phyloP scores from a whole-genome alignment of 441 rosid species.

The Pelargonium cotyledonis region DNA sequence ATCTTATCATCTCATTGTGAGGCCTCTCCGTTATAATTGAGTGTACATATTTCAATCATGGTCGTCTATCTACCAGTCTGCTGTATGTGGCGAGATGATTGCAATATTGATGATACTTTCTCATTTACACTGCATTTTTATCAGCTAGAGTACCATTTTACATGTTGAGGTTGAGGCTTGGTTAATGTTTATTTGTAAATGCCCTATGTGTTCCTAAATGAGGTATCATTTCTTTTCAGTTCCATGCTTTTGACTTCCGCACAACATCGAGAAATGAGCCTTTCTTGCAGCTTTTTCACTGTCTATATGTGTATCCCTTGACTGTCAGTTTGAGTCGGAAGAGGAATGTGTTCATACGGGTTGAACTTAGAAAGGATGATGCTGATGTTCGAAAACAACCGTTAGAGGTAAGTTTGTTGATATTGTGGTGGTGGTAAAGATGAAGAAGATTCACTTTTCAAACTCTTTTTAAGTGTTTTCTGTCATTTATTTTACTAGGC shows the following conservation, averaged over 20 bases:
- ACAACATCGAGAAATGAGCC: constrained; percentile 94
- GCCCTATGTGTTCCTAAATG: constrained; percentile 12
- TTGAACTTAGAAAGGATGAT: constrained; percentile 95
- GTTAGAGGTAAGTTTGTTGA: constrained; percentile 59
- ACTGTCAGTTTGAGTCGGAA: constrained; percentile 89
- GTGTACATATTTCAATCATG: neutral
- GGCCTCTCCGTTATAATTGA: neutral
- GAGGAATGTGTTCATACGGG: constrained; percentile 81
- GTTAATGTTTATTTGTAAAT: neutral
- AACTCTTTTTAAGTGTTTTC: constrained; percentile 6
- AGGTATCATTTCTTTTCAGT: constrained; percentile 36
- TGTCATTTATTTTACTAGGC: constrained; percentile 50
- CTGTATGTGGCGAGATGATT: constrained; percentile 5
- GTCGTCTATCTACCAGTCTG: neutral
- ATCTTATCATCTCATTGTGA: neutral
- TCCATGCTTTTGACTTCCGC: constrained; percentile 97
- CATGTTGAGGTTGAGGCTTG: neutral
- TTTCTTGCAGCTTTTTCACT: constrained; percentile 94
- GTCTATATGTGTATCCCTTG: constrained; percentile 81
- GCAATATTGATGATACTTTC: constrained; percentile 4
- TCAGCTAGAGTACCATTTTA: constrained; percentile 3
- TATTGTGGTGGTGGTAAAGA: constrained; percentile 13
- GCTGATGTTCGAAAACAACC: constrained; percentile 87
- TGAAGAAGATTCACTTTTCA: constrained; percentile 2
- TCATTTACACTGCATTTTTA: neutral